Evolutionary conservation across 129 eudicot genomes (phyloP), one percentile per base, ranked within the genome.

Genomic region (carrot (Daucus carota)): DNA sequence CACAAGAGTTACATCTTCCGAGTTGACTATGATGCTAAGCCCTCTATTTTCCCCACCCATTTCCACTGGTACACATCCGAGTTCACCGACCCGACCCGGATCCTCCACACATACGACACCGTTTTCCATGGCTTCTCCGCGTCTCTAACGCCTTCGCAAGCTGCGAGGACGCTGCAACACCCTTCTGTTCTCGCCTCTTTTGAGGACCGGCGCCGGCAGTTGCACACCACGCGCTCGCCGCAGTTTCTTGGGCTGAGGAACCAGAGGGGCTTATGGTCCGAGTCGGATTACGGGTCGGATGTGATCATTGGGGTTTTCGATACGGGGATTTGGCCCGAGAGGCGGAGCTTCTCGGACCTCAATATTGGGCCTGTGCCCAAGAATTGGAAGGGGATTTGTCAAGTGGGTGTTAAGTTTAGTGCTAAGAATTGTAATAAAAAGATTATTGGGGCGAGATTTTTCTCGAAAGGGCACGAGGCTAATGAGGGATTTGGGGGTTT

Each of bases 81-180:
- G 59, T 73, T 87, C 82, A 40, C 52, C 1, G 74, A 70, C 34
- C 74, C 74, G 11, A 41, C 44, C 48, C 74, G 48, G 3, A 70
- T 70, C 50, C 74, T 70, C 32, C 74, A 70, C 20, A 14, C 41
- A 0, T 70, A 70, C 74, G 74, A 70, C 81, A 80, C 81, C 76
- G 91, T 87, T 31, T 87, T 87, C 62, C 86, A 82, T 29, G 91
- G 91, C 78, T 87, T 87, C 81, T 87, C 91, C 40, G 91, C 91
- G 44, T 78, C 81, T 12, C 22, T 87, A 11, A 73, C 87, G 42
- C 85, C 85, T 7, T 69, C 81, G 0, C 85, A 82, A 57, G 88
- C 86, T 12, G 77, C 88, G 6, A 13, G 79, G 0, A 81, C 78
- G 24, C 81, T 77, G n/a, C 73, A 72, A 8, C 86, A 87, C 65